These are phyloP conservation scores for Penicillium paxilli DNA, from an alignment of 495 filamentous ascomycete species.

Conservation along the genomic window DNA sequence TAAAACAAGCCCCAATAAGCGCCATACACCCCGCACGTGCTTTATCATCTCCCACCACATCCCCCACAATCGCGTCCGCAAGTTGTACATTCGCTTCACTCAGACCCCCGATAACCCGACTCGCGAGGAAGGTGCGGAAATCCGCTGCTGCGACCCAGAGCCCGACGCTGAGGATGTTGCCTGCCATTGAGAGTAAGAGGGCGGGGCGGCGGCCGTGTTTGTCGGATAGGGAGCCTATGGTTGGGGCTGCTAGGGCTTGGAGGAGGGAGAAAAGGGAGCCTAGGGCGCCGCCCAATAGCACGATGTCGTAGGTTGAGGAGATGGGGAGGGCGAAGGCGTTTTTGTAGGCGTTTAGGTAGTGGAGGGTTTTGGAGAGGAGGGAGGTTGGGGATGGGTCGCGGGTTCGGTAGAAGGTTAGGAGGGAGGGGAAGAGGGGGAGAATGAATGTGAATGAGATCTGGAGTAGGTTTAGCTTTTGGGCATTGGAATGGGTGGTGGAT, in stretches of 20 bases:
- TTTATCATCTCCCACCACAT: conserved; percentile 83
- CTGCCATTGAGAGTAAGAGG: conserved; percentile 89
- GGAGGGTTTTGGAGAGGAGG: conserved; percentile 74
- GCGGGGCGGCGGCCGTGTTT: conserved; percentile 84
- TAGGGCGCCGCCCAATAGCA: conserved; percentile 90
- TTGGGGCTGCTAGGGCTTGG: conserved; percentile 87
- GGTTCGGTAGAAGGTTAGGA: conserved; percentile 92
- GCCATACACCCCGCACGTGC: conserved; percentile 90
- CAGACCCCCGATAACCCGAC: conserved; percentile 85
- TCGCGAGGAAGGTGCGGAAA: conserved; percentile 93
- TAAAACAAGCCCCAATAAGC: conserved; percentile 93
- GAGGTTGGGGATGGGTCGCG: conserved; percentile 55
- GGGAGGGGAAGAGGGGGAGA: conserved; percentile 89
- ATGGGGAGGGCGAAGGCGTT: conserved; percentile 90
- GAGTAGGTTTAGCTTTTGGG: not conserved
- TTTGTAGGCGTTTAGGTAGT: conserved; percentile 92
- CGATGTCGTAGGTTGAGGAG: conserved; percentile 94
- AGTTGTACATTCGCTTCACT: conserved; percentile 98
- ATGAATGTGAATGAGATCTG: conserved; percentile 96
- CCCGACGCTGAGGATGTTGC: conserved; percentile 88
- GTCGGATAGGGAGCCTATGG: conserved; percentile 89
- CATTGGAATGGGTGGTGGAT: not conserved
- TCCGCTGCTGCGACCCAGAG: conserved; percentile 92
- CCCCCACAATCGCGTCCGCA: conserved; percentile 93
- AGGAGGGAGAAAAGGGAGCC: conserved; percentile 92